These are phyloP conservation scores for Apiotrichum montevideense DNA, from an alignment of 1,284 basidiomycete species.

Conservation along the genomic window DNA sequence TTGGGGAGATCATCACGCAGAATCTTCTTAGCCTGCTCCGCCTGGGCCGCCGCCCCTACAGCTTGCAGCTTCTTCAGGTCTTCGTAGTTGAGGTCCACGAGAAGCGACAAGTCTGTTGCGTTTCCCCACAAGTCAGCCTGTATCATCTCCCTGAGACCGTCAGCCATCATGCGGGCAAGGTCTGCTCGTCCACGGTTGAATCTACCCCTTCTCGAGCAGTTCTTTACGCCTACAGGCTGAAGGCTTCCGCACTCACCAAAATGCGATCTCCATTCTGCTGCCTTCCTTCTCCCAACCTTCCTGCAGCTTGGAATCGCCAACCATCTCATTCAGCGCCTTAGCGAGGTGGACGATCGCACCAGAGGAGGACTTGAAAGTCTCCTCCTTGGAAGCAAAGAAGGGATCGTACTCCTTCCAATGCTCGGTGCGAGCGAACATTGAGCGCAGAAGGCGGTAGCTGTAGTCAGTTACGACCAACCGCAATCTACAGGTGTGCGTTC, in stretches of 20 bases:
- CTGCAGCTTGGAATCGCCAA: constrained; percentile 27
- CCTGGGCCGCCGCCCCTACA: constrained; percentile 69
- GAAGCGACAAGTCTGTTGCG: constrained; percentile 46
- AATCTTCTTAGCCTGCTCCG: constrained; percentile 68
- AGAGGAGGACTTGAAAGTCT: constrained; percentile 75
- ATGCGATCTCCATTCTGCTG: constrained; percentile 43
- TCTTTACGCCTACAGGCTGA: no score
- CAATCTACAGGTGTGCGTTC: not conserved
- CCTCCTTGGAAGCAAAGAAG: constrained; percentile 72
- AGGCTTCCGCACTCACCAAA: constrained; percentile 29
- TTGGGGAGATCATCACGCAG: constrained; percentile 73
- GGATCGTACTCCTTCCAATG: constrained; percentile 80
- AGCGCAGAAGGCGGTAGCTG: constrained; percentile 79
- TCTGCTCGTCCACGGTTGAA: no score
- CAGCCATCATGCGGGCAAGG: not conserved
- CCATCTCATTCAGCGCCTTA: constrained; percentile 34
- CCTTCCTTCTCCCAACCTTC: constrained; percentile 26
- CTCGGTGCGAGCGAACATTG: constrained; percentile 62
- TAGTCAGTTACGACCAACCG: not conserved
- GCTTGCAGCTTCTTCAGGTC: constrained; percentile 80
- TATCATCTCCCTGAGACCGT: constrained; percentile 39
- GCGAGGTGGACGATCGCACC: constrained; percentile 61
- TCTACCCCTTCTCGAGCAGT: no score
- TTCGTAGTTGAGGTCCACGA: constrained; percentile 50
- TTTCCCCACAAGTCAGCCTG: constrained; percentile 48